phyloP scores from a whole-genome alignment of 2,329 filamentous ascomycete genomes.

The Claviceps quebecensis region DNA sequence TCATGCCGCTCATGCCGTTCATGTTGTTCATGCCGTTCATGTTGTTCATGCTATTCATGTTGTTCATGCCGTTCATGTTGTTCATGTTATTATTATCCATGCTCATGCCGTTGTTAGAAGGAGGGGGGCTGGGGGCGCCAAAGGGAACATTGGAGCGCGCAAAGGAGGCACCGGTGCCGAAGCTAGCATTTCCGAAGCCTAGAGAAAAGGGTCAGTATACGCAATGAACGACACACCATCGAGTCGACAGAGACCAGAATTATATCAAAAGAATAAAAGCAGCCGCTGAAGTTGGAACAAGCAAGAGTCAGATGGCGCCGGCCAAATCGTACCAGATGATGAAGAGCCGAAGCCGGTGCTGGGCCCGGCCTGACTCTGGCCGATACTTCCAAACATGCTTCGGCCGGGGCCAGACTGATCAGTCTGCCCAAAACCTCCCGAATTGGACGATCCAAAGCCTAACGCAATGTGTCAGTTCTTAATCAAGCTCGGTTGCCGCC shows the following conservation, averaged over 20 bases:
- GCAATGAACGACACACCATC: not conserved
- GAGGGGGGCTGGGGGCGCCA: constrained; percentile 19
- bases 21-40: too few relatives aligned
- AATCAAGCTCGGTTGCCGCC: constrained; percentile 7
- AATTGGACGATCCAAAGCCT: constrained; percentile 22
- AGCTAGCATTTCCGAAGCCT: constrained; percentile 24
- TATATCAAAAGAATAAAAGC: not conserved
- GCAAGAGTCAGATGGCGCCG: not conserved
- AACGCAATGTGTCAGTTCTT: constrained; percentile 12
- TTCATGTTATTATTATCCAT: too few relatives aligned
- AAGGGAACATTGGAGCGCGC: constrained; percentile 31
- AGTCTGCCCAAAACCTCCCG: constrained; percentile 30
- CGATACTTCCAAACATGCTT: constrained; percentile 30
- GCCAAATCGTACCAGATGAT: constrained; percentile 16
- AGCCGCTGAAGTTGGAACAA: not conserved
- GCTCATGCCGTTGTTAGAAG: too few relatives aligned
- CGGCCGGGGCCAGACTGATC: constrained; percentile 16
- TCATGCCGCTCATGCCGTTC: too few relatives aligned
- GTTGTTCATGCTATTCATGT: too few relatives aligned
- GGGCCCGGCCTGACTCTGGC: constrained; percentile 10
- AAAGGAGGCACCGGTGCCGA: constrained; percentile 38
- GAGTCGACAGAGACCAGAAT: not conserved
- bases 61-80: too few relatives aligned
- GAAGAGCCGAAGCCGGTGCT: constrained; percentile 22
- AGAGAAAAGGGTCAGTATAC: not conserved